Evolutionary conservation across 257 asterid genomes (phyloP), one percentile per base, ranked within the genome.

Genomic region (Avicennia marina): DNA sequence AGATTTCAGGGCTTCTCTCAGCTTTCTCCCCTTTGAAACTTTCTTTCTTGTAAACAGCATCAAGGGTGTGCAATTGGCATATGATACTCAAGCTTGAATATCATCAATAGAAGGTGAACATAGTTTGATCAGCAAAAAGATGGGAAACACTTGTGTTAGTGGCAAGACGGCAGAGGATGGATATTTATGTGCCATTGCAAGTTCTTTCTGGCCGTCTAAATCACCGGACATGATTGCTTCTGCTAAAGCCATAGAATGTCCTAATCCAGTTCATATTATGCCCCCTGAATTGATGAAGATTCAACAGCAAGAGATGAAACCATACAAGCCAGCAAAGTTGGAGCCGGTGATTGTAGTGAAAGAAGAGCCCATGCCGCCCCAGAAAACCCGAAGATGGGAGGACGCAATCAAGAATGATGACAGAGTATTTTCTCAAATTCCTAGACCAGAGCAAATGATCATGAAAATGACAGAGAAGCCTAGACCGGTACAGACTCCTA

Each of bases 171-270:
- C n/a, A 1, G 24, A 50, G 12, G 56, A 50, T 26, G 56, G 56
- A 21, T 27, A 21, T 6, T 25, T 50, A 11, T 27, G 7, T 8
- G 24, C 58, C 11, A 22, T 61, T 61, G 34, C 66, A 25, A 58
- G 18, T 29, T 52, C 55, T 11, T 53, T 52, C 10, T 51, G 60
- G 60, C 27, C 20, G 17, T 38, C 67, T 12, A 16, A 11, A 22
- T 62, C 67, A 39, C 67, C 60, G 12, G 60, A 51, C 8, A 17
- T 49, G 53, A 40, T 51, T 33, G n/a, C 12, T 34, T 11, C 11
- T 9, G 40, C 24, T 22, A 49, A 22, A 16, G 53, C 31, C 2
- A 44, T 2, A 1, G 52, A 40, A 51, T 4, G 17, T 22, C 67
- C 58, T 6, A 13, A 51, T 15, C 20, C 60, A 5, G 46, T 45